A percentile compares a stretch with the other conserved stretches of the same genome.
Conservation (phyloP, 306 rosid genomes). For the Inga laurina region DNA sequence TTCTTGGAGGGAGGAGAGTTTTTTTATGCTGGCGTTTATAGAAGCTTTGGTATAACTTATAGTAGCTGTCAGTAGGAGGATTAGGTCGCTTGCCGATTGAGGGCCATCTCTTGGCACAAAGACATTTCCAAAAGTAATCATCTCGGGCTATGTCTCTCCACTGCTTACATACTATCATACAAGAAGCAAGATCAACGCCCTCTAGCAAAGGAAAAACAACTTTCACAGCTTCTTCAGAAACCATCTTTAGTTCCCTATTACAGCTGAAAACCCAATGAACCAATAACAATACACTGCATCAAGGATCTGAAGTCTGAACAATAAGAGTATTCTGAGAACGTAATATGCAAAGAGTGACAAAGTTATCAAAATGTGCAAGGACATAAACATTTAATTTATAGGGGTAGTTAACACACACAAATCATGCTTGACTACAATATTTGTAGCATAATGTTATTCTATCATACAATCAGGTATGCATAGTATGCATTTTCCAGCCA, state of each 20-base stretch:
- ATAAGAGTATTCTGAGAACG: conserved; percentile 8
- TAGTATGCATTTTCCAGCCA: not conserved
- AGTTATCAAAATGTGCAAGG: not conserved
- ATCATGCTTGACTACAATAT: not conserved
- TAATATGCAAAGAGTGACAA: conserved; percentile 6
- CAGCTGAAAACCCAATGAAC: not conserved
- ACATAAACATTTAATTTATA: too few species aligned
- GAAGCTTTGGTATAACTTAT: conserved; percentile 63
- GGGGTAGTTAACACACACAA: not conserved
- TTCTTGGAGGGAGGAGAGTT: conserved; percentile 73
- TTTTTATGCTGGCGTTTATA: conserved; percentile 54
- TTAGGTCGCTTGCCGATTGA: conserved; percentile 74
- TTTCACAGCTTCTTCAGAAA: conserved; percentile 72
- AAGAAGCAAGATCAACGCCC: conserved; percentile 77
- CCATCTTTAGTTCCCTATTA: conserved; percentile 45
- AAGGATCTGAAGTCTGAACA: not conserved
- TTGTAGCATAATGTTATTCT: not conserved
- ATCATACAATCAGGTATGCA: not conserved
- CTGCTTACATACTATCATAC: conserved; percentile 77
- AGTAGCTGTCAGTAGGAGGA: conserved; percentile 59
- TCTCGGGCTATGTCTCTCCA: conserved; percentile 85
- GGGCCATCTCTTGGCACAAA: conserved; percentile 91
- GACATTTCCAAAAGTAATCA: conserved; percentile 91
- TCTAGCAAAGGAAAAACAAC: conserved; percentile 83
- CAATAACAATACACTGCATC: not conserved